Percentiles rank a stretch among this genome's conserved stretches.
Evolutionary conservation across 768 basidiomycete genomes (phyloP).

Genomic region (Agrocybe pediades): DNA sequence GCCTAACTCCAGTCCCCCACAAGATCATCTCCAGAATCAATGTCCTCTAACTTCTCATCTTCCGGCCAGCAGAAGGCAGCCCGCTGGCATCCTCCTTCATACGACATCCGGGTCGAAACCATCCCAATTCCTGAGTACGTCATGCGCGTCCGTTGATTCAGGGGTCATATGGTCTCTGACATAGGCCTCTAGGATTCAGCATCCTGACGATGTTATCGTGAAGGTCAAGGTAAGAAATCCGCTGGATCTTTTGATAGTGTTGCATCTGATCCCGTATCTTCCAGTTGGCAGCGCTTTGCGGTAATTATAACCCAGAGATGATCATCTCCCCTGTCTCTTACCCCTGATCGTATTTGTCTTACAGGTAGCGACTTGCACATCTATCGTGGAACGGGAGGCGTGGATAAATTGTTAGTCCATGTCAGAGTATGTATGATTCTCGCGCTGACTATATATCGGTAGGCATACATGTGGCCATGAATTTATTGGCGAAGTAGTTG

Average conservation of each 20-base stretch:
- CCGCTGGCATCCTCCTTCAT: slow-evolving; percentile 67
- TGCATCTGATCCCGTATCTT: background rate
- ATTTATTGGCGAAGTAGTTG: slow-evolving; percentile 72
- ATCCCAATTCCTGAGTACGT: slow-evolving; percentile 53
- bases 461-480: slow-evolving; percentile 78
- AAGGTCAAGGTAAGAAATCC: slow-evolving; percentile 59
- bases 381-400: slow-evolving; percentile 64
- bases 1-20: background rate
- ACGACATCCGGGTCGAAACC: slow-evolving; percentile 70
- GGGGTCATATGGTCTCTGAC: background rate
- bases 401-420: slow-evolving; percentile 50
- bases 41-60: slow-evolving; percentile 11
- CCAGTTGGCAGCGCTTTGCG: slow-evolving; percentile 69
- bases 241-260: background rate
- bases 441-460: background rate
- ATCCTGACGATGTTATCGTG: slow-evolving; percentile 79
- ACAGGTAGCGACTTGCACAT: slow-evolving; percentile 72
- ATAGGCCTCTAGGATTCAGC: slow-evolving; percentile 50
- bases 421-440: background rate
- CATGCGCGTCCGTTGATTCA: background rate
- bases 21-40: slow-evolving; percentile 1
- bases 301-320: slow-evolving; percentile 25
- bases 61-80: slow-evolving; percentile 42
- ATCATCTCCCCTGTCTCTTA: background rate
- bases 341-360: slow-evolving; percentile 1